These are phyloP conservation scores for Tricholoma matsutake DNA, from an alignment of 768 basidiomycete species.

Conservation along the genomic window DNA sequence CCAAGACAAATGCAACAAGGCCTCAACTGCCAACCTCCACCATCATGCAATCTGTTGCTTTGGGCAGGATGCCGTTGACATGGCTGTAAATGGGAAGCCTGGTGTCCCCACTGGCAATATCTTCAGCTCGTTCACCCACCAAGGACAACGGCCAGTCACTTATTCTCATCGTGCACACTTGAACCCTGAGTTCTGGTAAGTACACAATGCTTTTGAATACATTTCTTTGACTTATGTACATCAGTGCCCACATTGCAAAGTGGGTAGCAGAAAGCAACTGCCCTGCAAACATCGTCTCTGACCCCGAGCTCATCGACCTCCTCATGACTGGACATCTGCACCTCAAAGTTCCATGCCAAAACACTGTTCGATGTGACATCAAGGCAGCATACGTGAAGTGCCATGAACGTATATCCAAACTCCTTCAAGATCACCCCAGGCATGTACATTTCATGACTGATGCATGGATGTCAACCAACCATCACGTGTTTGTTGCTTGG, in stretches of 20 bases:
- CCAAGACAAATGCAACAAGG: not conserved
- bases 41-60: not conserved
- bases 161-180: slow-evolving; percentile 8
- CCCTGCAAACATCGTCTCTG: slow-evolving; percentile 23
- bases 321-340: slow-evolving; percentile 23
- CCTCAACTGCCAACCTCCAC: not conserved
- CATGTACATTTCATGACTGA: slow-evolving; percentile 28
- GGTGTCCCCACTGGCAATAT: not conserved
- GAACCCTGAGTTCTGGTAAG: slow-evolving; percentile 12
- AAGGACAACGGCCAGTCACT: slow-evolving; percentile 11
- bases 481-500: slow-evolving; percentile 25
- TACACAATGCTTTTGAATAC: slow-evolving; percentile 6
- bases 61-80: not conserved
- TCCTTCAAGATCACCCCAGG: slow-evolving; percentile 15
- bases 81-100: not conserved
- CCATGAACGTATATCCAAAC: slow-evolving; percentile 10
- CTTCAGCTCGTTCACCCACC: slow-evolving; percentile 9
- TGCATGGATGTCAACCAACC: slow-evolving; percentile 33
- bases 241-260: slow-evolving; percentile 14
- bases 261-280: slow-evolving; percentile 26
- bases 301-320: slow-evolving; percentile 22
- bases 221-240: not conserved
- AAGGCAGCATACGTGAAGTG: slow-evolving; percentile 4
- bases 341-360: slow-evolving; percentile 6
- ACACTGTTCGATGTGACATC: slow-evolving; percentile 13